These are phyloP conservation scores for Aspergillus bridgeri DNA, from an alignment of 495 filamentous ascomycete species.

Conservation along the genomic window DNA sequence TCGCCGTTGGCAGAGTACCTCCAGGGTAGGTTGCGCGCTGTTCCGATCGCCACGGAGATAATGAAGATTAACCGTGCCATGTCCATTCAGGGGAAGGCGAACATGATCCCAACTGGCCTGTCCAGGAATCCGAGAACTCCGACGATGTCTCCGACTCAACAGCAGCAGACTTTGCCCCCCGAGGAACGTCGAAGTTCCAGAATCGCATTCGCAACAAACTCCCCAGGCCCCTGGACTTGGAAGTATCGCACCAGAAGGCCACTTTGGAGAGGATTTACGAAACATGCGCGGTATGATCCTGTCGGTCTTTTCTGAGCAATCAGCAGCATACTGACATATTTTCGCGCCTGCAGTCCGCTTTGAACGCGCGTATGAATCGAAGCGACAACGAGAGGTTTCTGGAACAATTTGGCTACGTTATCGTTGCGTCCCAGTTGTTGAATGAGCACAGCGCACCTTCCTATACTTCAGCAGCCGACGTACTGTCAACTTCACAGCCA, in stretches of 20 bases:
- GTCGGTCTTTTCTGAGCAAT: conserved; percentile 1
- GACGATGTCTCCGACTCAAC: conserved; percentile 31
- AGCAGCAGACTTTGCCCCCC: conserved; percentile 66
- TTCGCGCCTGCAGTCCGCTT: conserved; percentile 32
- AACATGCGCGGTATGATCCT: conserved; percentile 55
- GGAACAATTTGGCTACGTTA: conserved; percentile 93
- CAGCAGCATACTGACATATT: conserved; percentile 11
- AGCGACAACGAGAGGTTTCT: conserved; percentile 84
- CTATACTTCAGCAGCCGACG: conserved; percentile 43
- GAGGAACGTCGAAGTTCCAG: conserved; percentile 64
- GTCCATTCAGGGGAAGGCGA: conserved; percentile 44
- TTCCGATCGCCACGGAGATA: neutral
- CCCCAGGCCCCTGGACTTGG: conserved; percentile 58
- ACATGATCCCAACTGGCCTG: conserved; percentile 41
- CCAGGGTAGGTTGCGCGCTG: conserved; percentile 60
- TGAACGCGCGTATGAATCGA: conserved; percentile 73
- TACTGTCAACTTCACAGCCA: conserved; percentile 32
- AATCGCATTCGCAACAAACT: conserved; percentile 64
- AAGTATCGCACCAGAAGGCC: conserved; percentile 45
- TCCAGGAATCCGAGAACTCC: conserved; percentile 40
- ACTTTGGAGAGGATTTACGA: conserved; percentile 51
- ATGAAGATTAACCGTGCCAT: conserved; percentile 14
- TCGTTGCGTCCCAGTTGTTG: conserved; percentile 89
- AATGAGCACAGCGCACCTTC: conserved; percentile 58
- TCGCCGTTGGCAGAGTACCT: conserved; percentile 91